These are phyloP conservation scores for Podaxis pistillaris DNA, from an alignment of 768 basidiomycete species.

Conservation along the genomic window DNA sequence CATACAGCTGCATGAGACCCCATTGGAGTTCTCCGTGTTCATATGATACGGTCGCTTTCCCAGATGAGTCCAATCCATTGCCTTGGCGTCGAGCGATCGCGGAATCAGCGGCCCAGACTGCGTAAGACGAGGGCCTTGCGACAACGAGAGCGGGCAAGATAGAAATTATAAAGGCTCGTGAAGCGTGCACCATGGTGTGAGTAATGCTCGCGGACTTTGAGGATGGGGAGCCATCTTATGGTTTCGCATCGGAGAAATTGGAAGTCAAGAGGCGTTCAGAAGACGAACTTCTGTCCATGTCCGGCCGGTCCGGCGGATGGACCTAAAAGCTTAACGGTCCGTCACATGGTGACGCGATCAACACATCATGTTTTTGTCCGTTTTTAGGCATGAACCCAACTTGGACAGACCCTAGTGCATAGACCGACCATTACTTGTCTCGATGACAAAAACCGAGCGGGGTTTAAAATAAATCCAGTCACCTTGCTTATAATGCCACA, in stretches of 20 bases:
- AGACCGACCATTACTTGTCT: too few relatives aligned
- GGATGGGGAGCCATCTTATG: background rate
- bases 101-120: slow-evolving; percentile 46
- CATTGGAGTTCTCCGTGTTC: slow-evolving; percentile 40
- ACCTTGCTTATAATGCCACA: too few relatives aligned
- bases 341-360: too few relatives aligned
- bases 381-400: too few relatives aligned
- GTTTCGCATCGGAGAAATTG: slow-evolving; percentile 7
- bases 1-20: slow-evolving; percentile 38
- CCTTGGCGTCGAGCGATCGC: slow-evolving; percentile 42
- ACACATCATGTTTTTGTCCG: too few relatives aligned
- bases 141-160: background rate
- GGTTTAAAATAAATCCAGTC: too few relatives aligned
- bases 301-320: background rate
- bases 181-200: background rate
- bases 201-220: too few relatives aligned
- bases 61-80: slow-evolving; percentile 34
- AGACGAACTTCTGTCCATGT: background rate
- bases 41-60: slow-evolving; percentile 35
- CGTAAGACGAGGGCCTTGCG: slow-evolving; percentile 37
- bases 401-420: too few relatives aligned
- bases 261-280: background rate
- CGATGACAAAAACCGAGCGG: too few relatives aligned
- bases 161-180: background rate
- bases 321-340: too few relatives aligned